A percentile compares a stretch with the other conserved stretches of the same genome.
Conservation (phyloP, 2,329 filamentous ascomycete genomes). For the Fusarium clavum region DNA sequence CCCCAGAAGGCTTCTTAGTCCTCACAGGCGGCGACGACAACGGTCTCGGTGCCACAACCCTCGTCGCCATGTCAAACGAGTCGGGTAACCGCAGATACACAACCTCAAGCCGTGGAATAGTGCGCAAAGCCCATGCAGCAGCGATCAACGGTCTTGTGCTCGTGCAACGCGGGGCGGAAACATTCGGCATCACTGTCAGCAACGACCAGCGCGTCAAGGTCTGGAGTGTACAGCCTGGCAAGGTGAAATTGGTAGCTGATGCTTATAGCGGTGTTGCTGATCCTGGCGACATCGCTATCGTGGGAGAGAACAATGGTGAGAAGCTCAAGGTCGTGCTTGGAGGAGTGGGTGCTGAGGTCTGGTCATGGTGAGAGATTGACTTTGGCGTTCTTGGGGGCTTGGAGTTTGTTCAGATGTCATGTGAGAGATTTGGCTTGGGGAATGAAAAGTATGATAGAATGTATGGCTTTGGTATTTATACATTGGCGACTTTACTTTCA, state of each 20-base stretch:
- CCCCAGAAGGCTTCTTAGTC: slow-evolving; percentile 60
- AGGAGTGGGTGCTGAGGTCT: slow-evolving; percentile 43
- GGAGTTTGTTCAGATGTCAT: slow-evolving; percentile 7
- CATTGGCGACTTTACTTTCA: not conserved
- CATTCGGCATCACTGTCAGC: slow-evolving; percentile 60
- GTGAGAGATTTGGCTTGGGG: not conserved
- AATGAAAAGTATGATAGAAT: not conserved
- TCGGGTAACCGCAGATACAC: slow-evolving; percentile 37
- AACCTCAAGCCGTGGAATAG: slow-evolving; percentile 43
- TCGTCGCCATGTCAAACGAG: slow-evolving; percentile 37
- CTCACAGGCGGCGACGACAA: slow-evolving; percentile 92
- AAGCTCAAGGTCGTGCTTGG: slow-evolving; percentile 37
- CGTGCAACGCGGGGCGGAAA: slow-evolving; percentile 40
- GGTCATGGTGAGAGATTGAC: slow-evolving; percentile 33
- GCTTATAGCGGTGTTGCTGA: slow-evolving; percentile 71
- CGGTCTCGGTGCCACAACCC: slow-evolving; percentile 70
- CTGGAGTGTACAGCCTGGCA: slow-evolving; percentile 57
- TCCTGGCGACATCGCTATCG: slow-evolving; percentile 56
- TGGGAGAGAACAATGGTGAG: not conserved
- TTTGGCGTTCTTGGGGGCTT: slow-evolving; percentile 6
- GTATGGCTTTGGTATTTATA: not conserved
- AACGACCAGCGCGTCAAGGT: slow-evolving; percentile 72
- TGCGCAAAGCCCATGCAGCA: slow-evolving; percentile 73
- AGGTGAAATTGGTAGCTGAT: slow-evolving; percentile 59
- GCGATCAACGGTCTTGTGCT: slow-evolving; percentile 72